phyloP scores from a whole-genome alignment of 306 rosid species.

The Rosa lucieae region DNA sequence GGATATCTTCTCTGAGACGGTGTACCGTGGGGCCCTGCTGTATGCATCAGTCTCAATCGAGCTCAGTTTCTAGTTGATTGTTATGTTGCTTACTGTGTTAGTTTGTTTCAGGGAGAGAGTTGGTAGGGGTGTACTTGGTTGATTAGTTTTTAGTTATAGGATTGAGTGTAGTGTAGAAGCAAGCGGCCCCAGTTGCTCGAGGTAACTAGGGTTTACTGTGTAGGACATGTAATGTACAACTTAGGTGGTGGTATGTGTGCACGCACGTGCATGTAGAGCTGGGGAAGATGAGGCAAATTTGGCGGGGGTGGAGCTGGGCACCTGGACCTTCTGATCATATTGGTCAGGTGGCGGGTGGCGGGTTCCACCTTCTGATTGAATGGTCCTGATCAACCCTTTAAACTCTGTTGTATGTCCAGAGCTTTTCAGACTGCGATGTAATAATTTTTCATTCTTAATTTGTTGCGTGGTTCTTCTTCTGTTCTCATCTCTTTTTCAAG shows the following conservation, averaged over 20 bases:
- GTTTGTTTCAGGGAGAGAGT: neutral
- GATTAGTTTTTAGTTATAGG: neutral
- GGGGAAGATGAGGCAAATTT: neutral
- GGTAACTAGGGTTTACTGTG: neutral
- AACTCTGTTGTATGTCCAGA: neutral
- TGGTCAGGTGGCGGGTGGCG: slow-evolving; percentile 61
- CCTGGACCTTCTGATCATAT: slow-evolving; percentile 20
- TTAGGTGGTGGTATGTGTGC: neutral
- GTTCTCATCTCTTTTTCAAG: too few relatives aligned
- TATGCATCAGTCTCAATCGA: neutral
- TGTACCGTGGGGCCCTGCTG: neutral
- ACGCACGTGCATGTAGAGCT: neutral
- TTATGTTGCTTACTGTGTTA: neutral
- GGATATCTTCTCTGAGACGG: neutral
- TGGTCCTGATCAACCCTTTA: neutral
- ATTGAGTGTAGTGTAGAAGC: neutral
- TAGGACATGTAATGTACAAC: neutral
- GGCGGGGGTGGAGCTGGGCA: slow-evolving; percentile 65
- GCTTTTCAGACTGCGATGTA: neutral
- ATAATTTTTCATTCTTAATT: too few relatives aligned
- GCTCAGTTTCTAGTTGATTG: neutral
- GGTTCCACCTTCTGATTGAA: slow-evolving; percentile 56
- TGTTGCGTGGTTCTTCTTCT: neutral
- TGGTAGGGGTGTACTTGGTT: neutral
- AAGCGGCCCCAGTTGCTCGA: neutral